Base-by-base conservation (phyloP, 495 filamentous ascomycete species). In the Tuber borchii region DNA sequence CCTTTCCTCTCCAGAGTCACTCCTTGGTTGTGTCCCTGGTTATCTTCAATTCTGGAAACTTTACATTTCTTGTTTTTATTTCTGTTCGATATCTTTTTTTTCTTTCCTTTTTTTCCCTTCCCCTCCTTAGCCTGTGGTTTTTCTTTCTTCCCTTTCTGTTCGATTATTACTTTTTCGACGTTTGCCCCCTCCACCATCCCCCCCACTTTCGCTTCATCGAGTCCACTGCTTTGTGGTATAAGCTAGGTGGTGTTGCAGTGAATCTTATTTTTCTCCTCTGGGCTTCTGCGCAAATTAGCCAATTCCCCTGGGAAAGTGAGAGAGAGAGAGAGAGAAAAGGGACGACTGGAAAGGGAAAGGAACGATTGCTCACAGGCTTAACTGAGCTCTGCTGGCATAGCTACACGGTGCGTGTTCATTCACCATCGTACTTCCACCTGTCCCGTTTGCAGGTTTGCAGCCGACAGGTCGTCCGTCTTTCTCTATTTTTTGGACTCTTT, bases 321-420 rank as follows among this genome's bases (percentile, higher is more conserved):
- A 56, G 46, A n/a, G n/a, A 31, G n/a, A 4, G 51, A 31, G 51
- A 61, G 56, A 31, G 56, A 22, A 45, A 45, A n/a, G 40, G 39
- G 70, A 80, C 74, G 75, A 80, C 78, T 65, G 56, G 6, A 65
- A 65, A 65, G 56, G 39, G 72, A 65, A 65, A 26, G 39, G 72
- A 68, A 75, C 78, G 73, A 79, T 79, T 79, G 78, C 70, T 79
- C 39, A 77, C 78, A 72, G 78, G 77, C 48, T 61, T 70, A 72
- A 70, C 78, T 77, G 71, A 81, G 75, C 79, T 81, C 72, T 81
- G 75, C 79, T 81, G 79, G 79, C 79, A 81, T 77, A 80, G 75
- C 75, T 81, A 77, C 72, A 80, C 69, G 46, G 74, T 81, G 78
- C 72, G 78, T 80, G 78, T 79, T 77, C 73, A 73, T 73, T 48